These are phyloP conservation scores for Boletus sp. DNA, from an alignment of 1,284 basidiomycete species.

Conservation along the genomic window DNA sequence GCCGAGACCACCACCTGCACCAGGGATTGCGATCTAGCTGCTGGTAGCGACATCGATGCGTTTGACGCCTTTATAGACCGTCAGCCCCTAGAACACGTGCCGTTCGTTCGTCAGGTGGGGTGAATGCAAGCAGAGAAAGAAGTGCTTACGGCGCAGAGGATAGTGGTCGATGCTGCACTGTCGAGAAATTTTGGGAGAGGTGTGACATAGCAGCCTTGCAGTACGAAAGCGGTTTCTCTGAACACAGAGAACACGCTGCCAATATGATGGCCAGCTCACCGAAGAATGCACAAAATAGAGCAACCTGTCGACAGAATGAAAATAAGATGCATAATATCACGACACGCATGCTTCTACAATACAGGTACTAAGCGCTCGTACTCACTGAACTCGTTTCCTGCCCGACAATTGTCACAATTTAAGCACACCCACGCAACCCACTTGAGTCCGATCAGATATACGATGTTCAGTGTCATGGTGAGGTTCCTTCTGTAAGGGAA, in stretches of 20 bases:
- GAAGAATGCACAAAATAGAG: conserved; percentile 37
- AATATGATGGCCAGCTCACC: conserved; percentile 28
- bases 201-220: conserved; percentile 57
- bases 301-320: too few relatives aligned
- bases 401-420: conserved; percentile 60
- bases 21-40: conserved; percentile 67
- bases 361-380: conserved; percentile 11
- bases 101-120: neutral
- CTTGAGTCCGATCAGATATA: conserved; percentile 80
- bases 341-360: neutral
- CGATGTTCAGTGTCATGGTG: too few relatives aligned
- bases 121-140: neutral
- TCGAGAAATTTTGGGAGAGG: conserved; percentile 57
- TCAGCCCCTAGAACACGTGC: conserved; percentile 44
- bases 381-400: conserved; percentile 50
- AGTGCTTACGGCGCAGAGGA: conserved; percentile 58
- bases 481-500: too few relatives aligned
- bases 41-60: conserved; percentile 49
- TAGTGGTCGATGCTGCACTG: conserved; percentile 56
- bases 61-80: conserved; percentile 70
- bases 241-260: neutral
- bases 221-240: neutral
- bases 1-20: conserved; percentile 61
- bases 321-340: too few relatives aligned
- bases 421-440: conserved; percentile 63